Percentiles rank a stretch among this genome's conserved stretches.
Conservation (phyloP, 2,329 filamentous ascomycete species). For the Fusarium multiceps region DNA sequence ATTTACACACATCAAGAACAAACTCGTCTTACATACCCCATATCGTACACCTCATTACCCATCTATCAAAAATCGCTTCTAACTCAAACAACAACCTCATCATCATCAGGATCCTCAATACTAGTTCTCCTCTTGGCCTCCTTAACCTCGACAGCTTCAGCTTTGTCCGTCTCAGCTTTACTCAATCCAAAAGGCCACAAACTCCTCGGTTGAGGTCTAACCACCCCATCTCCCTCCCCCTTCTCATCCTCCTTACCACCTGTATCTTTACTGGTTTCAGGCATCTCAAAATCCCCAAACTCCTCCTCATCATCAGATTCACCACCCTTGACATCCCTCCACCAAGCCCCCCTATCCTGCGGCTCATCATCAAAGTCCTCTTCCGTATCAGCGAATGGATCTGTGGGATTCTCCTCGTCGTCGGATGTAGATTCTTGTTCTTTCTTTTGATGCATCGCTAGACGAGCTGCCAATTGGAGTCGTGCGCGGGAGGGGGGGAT, state of each 20-base stretch:
- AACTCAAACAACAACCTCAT: constrained; percentile 56
- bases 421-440: constrained; percentile 61
- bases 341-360: constrained; percentile 59
- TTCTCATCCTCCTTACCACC: constrained; percentile 51
- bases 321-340: constrained; percentile 59
- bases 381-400: constrained; percentile 62
- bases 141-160: constrained; percentile 61
- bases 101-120: constrained; percentile 69
- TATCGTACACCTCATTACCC: constrained; percentile 40
- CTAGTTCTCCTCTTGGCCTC: constrained; percentile 67
- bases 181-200: constrained; percentile 68
- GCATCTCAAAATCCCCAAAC: constrained; percentile 76
- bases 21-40: neutral
- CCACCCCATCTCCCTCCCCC: constrained; percentile 51
- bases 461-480: constrained; percentile 86
- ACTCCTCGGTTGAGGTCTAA: constrained; percentile 67
- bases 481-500: constrained; percentile 88
- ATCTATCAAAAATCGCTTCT: constrained; percentile 12
- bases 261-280: constrained; percentile 56
- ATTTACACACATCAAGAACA: neutral
- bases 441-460: constrained; percentile 80
- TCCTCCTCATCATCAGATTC: constrained; percentile 68
- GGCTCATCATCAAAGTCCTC: constrained; percentile 64
- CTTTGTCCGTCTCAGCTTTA: constrained; percentile 51
- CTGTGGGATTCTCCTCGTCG: constrained; percentile 53